Base-by-base conservation (phyloP, 192 early-diverging fungal species). In the Backusella psychrophila region DNA sequence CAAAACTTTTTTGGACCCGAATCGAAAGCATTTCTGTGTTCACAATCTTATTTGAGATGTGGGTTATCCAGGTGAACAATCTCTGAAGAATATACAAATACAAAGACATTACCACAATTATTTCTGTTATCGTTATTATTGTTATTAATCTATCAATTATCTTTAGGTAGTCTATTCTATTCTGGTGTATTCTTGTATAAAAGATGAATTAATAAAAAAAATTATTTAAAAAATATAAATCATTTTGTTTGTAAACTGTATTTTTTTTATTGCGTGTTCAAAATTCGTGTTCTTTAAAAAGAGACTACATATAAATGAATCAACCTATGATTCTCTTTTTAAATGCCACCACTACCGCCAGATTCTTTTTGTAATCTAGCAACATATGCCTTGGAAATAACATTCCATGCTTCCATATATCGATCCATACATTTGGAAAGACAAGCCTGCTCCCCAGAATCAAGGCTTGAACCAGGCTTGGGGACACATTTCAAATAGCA, bases 321-420 rank as follows among this genome's bases (percentile, higher is more conserved):
- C 42, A 44, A 17, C 11, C 2, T 39, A 39, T 11, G 9, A 39
- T 29, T 12, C 7, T 2, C 19, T 33, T 26, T 73, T 73, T 78
- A 78, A 71, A 78, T 67, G 77, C 69, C 69, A 12, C 38, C 38
- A 35, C 66, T 66, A 14, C 78, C 78, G 29, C 85, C 82, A 29
- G 83, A 83, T 74, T 95, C 93, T 65, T 89, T 80, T 80, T 95
- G 94, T 21, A 94, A 85, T 44, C 93, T 86, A 69, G 82, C 83
- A 23, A 95, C 84, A 41, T 96, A 97, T 8, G 92, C 83, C 35
- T 89, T 87, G 29, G 94, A 92, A 11, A 94, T 89, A 9, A 90
- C 81, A 79, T 95, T 94, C 94, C 95, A 97, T 66, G 92, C 89
- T 46, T 94, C 93, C 89, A 96, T 90, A 84, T 94, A 97, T 75